A percentile compares a stretch with the other conserved stretches of the same genome.
These are phyloP conservation scores for Daldinia loculata DNA, from an alignment of 495 filamentous ascomycete genomes.

Conservation along the genomic window DNA sequence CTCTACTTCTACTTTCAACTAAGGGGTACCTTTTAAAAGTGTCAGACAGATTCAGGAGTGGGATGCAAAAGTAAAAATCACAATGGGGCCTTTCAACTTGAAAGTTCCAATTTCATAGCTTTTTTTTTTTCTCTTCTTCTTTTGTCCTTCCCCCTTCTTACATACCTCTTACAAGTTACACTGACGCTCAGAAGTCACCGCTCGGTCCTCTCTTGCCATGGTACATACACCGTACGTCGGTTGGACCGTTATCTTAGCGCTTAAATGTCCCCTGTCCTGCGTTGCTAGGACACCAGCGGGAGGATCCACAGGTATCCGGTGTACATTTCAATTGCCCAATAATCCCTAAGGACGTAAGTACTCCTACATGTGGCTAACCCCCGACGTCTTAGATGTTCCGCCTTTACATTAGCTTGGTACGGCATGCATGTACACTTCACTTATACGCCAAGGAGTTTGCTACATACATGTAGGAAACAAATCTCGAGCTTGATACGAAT, in stretches of 20 bases:
- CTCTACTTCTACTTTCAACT: background rate
- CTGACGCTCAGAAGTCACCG: conserved; percentile 21
- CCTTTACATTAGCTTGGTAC: background rate
- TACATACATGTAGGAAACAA: background rate
- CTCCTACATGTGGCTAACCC: background rate
- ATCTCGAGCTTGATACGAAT: background rate
- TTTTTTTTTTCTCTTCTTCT: background rate
- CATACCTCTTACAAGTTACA: background rate
- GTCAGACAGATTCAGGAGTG: background rate
- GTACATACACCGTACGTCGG: conserved; percentile 3
- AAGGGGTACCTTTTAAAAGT: background rate
- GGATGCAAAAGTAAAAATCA: background rate
- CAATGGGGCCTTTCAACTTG: background rate
- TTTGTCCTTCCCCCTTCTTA: background rate
- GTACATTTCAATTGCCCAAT: conserved; percentile 1
- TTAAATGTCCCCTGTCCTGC: conserved; percentile 4
- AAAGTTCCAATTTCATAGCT: background rate
- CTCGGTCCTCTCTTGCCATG: conserved; percentile 29
- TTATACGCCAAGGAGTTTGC: no score
- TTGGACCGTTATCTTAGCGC: conserved; percentile 24
- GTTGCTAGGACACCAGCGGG: conserved; percentile 30
- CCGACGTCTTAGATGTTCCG: background rate
- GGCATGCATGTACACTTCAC: background rate
- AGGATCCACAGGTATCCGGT: conserved; percentile 14
- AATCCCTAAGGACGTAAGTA: background rate